These are phyloP conservation scores for Cyberlindnera mrakii DNA, from an alignment of 805 yeast species.

Conservation along the genomic window DNA sequence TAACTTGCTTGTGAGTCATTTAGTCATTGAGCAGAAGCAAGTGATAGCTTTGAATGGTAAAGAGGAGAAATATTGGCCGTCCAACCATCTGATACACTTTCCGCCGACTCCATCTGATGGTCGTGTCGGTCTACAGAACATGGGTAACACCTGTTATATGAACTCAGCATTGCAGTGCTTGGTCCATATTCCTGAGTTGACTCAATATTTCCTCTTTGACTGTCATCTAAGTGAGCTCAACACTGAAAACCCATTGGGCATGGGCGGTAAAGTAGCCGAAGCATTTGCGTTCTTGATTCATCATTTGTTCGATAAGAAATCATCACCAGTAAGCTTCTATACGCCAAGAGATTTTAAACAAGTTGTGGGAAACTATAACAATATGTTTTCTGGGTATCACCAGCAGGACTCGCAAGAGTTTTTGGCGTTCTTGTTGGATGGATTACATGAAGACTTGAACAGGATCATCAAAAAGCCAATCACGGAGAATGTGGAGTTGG, in stretches of 20 bases:
- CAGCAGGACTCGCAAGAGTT: conserved; percentile 96
- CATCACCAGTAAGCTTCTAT: conserved; percentile 9
- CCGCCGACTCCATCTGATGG: conserved; percentile 39
- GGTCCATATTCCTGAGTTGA: conserved; percentile 77
- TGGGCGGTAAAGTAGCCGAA: conserved; percentile 72
- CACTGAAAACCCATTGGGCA: conserved; percentile 75
- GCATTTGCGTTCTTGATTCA: conserved; percentile 69
- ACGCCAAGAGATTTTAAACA: conserved; percentile 71
- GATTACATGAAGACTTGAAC: conserved; percentile 88
- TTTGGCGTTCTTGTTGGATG: conserved; percentile 79
- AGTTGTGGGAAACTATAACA: conserved; percentile 72
- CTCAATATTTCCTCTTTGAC: conserved; percentile 63
- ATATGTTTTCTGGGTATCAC: conserved; percentile 70
- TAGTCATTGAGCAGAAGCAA: conserved; percentile 30
- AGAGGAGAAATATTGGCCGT: conserved; percentile 32
- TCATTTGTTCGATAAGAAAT: conserved; percentile 39
- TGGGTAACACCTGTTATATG: conserved; percentile 94
- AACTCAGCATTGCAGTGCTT: conserved; percentile 90
- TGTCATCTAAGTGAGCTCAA: conserved; percentile 65
- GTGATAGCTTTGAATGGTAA: neutral
- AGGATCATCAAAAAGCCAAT: conserved; percentile 78
- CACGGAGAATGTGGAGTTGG: conserved; percentile 79
- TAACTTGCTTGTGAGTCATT: conserved; percentile 19
- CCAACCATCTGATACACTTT: conserved; percentile 27
- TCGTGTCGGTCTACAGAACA: conserved; percentile 54